Conservation (phyloP, 768 basidiomycete genomes). For the Lactifluus pinguis region DNA sequence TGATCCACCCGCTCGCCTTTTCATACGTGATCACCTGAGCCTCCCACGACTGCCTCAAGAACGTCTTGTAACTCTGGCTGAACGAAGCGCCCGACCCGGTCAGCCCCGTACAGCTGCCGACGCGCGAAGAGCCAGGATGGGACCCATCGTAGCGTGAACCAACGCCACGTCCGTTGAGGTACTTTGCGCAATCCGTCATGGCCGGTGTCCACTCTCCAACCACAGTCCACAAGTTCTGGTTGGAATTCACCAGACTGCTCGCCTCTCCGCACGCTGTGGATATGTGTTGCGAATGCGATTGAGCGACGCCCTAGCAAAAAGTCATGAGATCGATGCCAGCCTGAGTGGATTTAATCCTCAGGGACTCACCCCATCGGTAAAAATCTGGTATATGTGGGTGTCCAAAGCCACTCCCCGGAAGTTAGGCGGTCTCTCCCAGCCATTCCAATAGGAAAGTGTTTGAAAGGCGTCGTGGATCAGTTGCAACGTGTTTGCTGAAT, state of each 20-base stretch:
- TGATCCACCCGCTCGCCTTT: constrained; percentile 60
- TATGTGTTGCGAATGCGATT: constrained; percentile 50
- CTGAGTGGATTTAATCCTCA: not conserved
- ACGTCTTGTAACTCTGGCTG: constrained; percentile 69
- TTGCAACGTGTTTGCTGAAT: constrained; percentile 50
- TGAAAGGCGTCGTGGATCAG: constrained; percentile 79
- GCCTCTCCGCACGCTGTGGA: constrained; percentile 44
- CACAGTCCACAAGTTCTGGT: constrained; percentile 55
- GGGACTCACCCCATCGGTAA: constrained; percentile 41
- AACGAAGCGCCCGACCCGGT: constrained; percentile 70
- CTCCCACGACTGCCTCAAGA: constrained; percentile 77
- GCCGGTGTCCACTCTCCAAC: too few relatives aligned
- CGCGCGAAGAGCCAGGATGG: constrained; percentile 48
- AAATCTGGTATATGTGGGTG: constrained; percentile 74
- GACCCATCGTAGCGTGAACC: constrained; percentile 53
- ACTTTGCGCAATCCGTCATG: constrained; percentile 67
- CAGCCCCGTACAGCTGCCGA: constrained; percentile 67
- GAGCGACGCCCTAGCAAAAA: constrained; percentile 36
- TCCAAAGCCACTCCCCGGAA: constrained; percentile 69
- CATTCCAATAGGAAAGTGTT: constrained; percentile 57
- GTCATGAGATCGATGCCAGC: not conserved
- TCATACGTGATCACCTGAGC: constrained; percentile 72
- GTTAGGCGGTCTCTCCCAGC: constrained; percentile 43
- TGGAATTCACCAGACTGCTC: constrained; percentile 42
- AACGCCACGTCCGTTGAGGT: constrained; percentile 74